Conservation (phyloP, 768 basidiomycete genomes). For the Kockovaella imperatae region DNA sequence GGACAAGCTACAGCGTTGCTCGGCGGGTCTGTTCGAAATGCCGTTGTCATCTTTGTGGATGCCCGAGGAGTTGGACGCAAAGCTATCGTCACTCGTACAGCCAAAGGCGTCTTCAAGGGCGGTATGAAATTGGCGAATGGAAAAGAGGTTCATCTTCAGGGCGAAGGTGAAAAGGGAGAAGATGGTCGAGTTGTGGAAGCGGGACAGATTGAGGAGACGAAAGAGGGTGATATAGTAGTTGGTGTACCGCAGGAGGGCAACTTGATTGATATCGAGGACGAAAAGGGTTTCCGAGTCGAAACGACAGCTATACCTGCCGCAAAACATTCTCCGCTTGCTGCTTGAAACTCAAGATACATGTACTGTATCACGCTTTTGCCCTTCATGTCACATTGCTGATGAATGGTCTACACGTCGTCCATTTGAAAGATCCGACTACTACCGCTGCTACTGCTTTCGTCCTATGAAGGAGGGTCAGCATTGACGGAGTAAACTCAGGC, state of each 20-base stretch:
- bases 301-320: too few relatives aligned
- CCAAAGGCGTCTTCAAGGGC: constrained; percentile 40
- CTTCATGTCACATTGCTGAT: too few relatives aligned
- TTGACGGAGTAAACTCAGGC: too few relatives aligned
- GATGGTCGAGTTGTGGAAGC: constrained; percentile 11
- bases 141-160: constrained; percentile 31
- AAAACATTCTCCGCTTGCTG: too few relatives aligned
- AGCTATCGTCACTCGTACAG: constrained; percentile 56
- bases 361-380: too few relatives aligned
- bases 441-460: too few relatives aligned
- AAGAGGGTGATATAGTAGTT: constrained; percentile 21
- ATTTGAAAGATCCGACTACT: too few relatives aligned
- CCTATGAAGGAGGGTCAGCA: too few relatives aligned
- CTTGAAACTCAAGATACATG: too few relatives aligned
- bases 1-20: constrained; percentile 56
- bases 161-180: constrained; percentile 15
- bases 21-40: constrained; percentile 62
- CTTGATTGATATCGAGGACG: too few relatives aligned
- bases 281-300: too few relatives aligned
- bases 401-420: too few relatives aligned
- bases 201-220: constrained; percentile 11
- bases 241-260: constrained; percentile 34
- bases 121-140: constrained; percentile 29
- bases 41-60: constrained; percentile 69
- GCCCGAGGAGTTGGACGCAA: constrained; percentile 62